Percentiles rank a stretch among this genome's conserved stretches.
These are phyloP conservation scores for Cucurbita ficifolia DNA, from an alignment of 306 rosid species.

Conservation along the genomic window DNA sequence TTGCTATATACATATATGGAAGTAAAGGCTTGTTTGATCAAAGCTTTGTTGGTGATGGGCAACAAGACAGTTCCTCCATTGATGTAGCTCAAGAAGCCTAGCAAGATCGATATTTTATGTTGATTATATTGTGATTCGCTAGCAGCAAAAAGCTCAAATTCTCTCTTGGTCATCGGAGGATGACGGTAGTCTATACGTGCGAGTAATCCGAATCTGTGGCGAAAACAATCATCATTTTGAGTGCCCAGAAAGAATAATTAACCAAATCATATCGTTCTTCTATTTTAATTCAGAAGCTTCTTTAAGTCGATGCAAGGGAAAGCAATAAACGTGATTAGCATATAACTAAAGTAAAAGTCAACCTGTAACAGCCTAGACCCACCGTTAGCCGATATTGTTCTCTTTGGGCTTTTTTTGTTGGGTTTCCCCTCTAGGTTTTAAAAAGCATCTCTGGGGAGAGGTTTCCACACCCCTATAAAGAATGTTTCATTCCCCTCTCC, in stretches of 20 bases:
- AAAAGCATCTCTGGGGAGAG: too few relatives aligned
- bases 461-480: too few relatives aligned
- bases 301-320: not conserved
- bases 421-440: too few relatives aligned
- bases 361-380: too few relatives aligned
- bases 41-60: not conserved
- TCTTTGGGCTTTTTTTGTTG: too few relatives aligned
- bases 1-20: not conserved
- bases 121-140: not conserved
- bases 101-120: not conserved
- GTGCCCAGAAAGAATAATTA: not conserved
- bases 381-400: too few relatives aligned
- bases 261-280: not conserved
- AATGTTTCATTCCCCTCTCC: too few relatives aligned
- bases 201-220: not conserved
- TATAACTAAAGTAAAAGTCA: not conserved
- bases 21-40: not conserved
- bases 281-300: not conserved
- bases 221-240: not conserved
- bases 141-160: not conserved
- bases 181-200: not conserved
- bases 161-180: not conserved
- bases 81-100: not conserved
- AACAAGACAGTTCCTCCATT: not conserved
- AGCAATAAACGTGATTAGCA: not conserved